Percentiles rank a stretch among this genome's conserved stretches.
These are phyloP conservation scores for Capsella rubella DNA, from an alignment of 441 rosid genomes.

Conservation along the genomic window DNA sequence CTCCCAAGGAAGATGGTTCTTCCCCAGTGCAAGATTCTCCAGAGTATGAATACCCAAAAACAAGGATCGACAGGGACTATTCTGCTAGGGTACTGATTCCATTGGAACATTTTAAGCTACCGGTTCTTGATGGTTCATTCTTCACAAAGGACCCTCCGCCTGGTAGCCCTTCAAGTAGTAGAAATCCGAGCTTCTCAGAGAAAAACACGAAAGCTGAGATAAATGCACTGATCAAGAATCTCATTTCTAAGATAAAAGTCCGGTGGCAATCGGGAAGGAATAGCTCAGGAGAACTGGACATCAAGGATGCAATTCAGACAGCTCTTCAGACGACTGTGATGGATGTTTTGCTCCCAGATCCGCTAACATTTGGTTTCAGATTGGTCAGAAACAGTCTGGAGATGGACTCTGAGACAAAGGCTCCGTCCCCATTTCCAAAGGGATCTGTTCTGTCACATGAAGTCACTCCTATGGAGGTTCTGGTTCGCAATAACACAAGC, in stretches of 20 bases:
- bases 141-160: slow-evolving; percentile 70
- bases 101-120: slow-evolving; percentile 91
- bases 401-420: slow-evolving; percentile 38
- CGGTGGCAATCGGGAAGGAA: slow-evolving; percentile 95
- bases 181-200: slow-evolving; percentile 77
- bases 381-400: slow-evolving; percentile 56
- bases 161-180: slow-evolving; percentile 52
- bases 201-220: slow-evolving; percentile 88
- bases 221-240: slow-evolving; percentile 80
- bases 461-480: slow-evolving; percentile 90
- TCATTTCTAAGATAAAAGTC: slow-evolving; percentile 92
- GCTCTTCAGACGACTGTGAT: slow-evolving; percentile 91
- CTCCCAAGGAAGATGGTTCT: slow-evolving; percentile 56
- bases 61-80: slow-evolving; percentile 92
- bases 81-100: slow-evolving; percentile 94
- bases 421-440: slow-evolving; percentile 46
- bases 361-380: slow-evolving; percentile 89
- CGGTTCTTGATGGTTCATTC: slow-evolving; percentile 90
- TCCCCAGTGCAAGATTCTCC: slow-evolving; percentile 54
- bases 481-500: slow-evolving; percentile 87
- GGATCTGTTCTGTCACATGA: slow-evolving; percentile 76
- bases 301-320: slow-evolving; percentile 85
- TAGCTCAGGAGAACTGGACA: slow-evolving; percentile 92
- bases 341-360: slow-evolving; percentile 98
- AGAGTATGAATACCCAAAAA: slow-evolving; percentile 82